Base-by-base conservation (phyloP, 352 stramenopile genomes). In the Pythium plurisporium region DNA sequence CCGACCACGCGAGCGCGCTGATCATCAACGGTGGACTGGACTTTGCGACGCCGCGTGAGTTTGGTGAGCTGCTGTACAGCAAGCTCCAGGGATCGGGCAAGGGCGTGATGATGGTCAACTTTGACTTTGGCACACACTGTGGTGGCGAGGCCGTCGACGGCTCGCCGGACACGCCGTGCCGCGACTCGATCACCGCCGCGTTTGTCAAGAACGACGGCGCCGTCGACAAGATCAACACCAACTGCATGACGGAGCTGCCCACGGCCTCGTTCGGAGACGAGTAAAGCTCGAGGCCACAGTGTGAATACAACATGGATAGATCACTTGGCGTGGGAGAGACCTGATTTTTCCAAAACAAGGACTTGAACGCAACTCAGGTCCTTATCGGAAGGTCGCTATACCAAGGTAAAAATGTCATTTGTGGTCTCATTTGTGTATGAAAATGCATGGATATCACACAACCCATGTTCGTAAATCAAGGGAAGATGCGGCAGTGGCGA, bases 21-120 rank as follows among this genome's bases (percentile, higher is more conserved):
- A 26, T 78, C 23, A 34, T 79, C 42, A 76, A 29, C 10, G 64
- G 67, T 11, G 45, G 44, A 1, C 38, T 75, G 20, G 67, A 75
- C 54, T 64, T 67, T 34, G 20, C 27, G 34, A 75, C 67, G 15
- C 63, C 64, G 11, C 22, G 20, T 2, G 64, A 72, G 31, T 67
- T 64, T 45, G 60, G 49, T 4, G 45, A 62, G 37, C 38, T 62
- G 14, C 17, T 66, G 8, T 70, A 65, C 49, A 30, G 55, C 14
- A 62, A 50, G 17, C 54, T 75, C 26, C 19, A 51, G 7, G 65
- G 52, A 27, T 37, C 33, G 11, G 44, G 54, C 23, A 51, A 51
- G 12, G 40, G 48, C 23, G 44, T 69, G 29, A 58, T 75, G 33
- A 46, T 64, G 41, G 66, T 72, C 41, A 62, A 54, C 12, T 72